phyloP scores from a whole-genome alignment of 768 basidiomycete genomes.

The Astraeus odoratus region DNA sequence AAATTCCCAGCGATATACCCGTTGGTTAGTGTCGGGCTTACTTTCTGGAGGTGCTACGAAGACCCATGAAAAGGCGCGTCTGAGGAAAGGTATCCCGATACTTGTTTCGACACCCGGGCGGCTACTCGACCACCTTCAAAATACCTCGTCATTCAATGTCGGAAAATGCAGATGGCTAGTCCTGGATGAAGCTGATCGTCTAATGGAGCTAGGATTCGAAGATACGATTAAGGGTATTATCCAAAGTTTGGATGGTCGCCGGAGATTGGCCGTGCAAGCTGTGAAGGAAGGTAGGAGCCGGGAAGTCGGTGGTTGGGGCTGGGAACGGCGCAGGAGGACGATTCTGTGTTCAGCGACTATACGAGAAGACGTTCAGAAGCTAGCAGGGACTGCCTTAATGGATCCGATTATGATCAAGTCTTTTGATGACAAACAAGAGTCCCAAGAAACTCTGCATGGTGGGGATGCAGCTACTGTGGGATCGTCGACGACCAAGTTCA shows the following conservation, averaged over 20 bases:
- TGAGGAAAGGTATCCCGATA: slow-evolving; percentile 92
- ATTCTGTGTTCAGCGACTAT: slow-evolving; percentile 97
- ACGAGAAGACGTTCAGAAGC: slow-evolving; percentile 86
- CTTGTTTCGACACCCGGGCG: slow-evolving; percentile 95
- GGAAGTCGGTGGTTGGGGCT: slow-evolving; percentile 84
- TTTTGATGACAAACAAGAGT: slow-evolving; percentile 37
- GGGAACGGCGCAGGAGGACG: slow-evolving; percentile 70
- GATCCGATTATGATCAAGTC: slow-evolving; percentile 83
- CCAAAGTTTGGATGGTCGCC: slow-evolving; percentile 76
- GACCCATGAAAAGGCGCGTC: slow-evolving; percentile 89
- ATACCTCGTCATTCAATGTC: slow-evolving; percentile 87
- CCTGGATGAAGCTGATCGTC: slow-evolving; percentile 92
- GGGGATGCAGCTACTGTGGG: slow-evolving; percentile 12
- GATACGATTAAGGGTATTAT: slow-evolving; percentile 91
- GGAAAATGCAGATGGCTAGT: slow-evolving; percentile 95
- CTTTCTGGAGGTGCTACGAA: slow-evolving; percentile 92
- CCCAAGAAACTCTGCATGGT: slow-evolving; percentile 3
- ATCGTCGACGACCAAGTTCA: slow-evolving; percentile 54
- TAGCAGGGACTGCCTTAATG: slow-evolving; percentile 76
- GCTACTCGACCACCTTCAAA: slow-evolving; percentile 92
- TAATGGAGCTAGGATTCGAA: slow-evolving; percentile 98
- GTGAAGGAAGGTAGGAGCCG: slow-evolving; percentile 56
- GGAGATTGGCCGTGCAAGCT: slow-evolving; percentile 64
- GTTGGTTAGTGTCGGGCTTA: slow-evolving; percentile 92
- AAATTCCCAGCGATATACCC: slow-evolving; percentile 46